Evolutionary conservation across 1,284 basidiomycete species (phyloP), one percentile per base, ranked within the genome.

Genomic region (Pseudomicrostroma phylloplanum): DNA sequence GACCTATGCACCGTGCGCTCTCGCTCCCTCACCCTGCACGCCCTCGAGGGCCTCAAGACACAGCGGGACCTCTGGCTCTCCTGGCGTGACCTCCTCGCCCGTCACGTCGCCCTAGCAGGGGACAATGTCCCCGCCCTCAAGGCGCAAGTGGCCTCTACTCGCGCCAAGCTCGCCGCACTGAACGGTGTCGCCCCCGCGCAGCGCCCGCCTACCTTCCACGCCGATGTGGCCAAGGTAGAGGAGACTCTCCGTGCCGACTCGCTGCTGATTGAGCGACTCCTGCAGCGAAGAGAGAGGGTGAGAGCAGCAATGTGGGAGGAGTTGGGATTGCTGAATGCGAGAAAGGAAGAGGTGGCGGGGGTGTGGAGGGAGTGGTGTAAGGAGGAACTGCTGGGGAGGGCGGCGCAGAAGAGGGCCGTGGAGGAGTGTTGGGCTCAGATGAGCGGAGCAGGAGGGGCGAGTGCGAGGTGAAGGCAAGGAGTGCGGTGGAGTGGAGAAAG

Each of bases 41-140:
- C 43, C 15, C 51, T 54, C 13, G 51, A 54, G 26, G 21, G 51
- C 13, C 25, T 54, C 51, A 42, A 60, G 53, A 60, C 61, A 21
- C 68, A 70, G 30, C 67, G 70, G 39, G 70, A 72, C 46, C 65
- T 70, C 13, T 64, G 66, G n/a, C 46, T 64, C 3, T 63, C 68
- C 2, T 68, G 67, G 51, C 68, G 68, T 17, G 67, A 70, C 30
- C 55, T 72, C 30, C 54, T 68, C 21, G 57, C 46, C 1, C 62
- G 70, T 6, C 62, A 68, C 26, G 68, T 68, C 30, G 57, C 62
- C 9, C 68, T 70, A 51, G 46, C 67, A 6, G 65, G 57, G 1
- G 70, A 72, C 42, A 63, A 66, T 6, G 68, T 72, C 23, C 67
- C 51, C 3, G 4, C 51, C 6, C 51, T 54, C 51, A 54, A 54